Conservation (phyloP, 2,329 filamentous ascomycete species). For the Catunica adiposa region DNA sequence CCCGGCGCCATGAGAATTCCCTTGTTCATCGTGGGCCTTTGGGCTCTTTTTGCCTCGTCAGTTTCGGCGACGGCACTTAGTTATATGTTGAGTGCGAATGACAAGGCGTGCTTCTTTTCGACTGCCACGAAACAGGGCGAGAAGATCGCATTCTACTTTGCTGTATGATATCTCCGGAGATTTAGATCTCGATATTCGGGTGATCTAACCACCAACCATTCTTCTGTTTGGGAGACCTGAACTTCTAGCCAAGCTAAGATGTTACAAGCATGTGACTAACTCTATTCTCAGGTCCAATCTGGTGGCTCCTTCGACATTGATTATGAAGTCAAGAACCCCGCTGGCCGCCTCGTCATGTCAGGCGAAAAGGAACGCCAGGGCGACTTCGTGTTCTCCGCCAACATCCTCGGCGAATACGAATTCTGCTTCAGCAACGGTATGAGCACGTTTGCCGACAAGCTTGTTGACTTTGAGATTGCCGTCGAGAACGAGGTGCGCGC, state of each 20-base stretch:
- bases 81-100: constrained; percentile 77
- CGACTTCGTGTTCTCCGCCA: constrained; percentile 94
- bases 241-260: too few species aligned
- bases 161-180: constrained; percentile 40
- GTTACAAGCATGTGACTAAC: constrained; percentile 1
- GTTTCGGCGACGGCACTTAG: constrained; percentile 81
- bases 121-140: constrained; percentile 58
- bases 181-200: not conserved
- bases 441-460: constrained; percentile 94
- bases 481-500: constrained; percentile 81
- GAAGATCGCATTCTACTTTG: constrained; percentile 98
- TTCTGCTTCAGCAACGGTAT: constrained; percentile 99
- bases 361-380: constrained; percentile 87
- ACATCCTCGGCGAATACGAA: constrained; percentile 71
- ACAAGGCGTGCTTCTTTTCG: constrained; percentile 91
- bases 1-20: constrained; percentile 45
- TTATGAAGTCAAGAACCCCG: constrained; percentile 72
- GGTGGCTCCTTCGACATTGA: constrained; percentile 96
- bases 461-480: constrained; percentile 93
- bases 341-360: constrained; percentile 63
- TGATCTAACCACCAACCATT: not conserved
- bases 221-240: too few species aligned
- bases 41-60: constrained; percentile 54
- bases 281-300: constrained; percentile 63
- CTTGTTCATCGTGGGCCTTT: constrained; percentile 45